phyloP scores from a whole-genome alignment of 2,329 filamentous ascomycete genomes.

The Monosporascus cannonballus region DNA sequence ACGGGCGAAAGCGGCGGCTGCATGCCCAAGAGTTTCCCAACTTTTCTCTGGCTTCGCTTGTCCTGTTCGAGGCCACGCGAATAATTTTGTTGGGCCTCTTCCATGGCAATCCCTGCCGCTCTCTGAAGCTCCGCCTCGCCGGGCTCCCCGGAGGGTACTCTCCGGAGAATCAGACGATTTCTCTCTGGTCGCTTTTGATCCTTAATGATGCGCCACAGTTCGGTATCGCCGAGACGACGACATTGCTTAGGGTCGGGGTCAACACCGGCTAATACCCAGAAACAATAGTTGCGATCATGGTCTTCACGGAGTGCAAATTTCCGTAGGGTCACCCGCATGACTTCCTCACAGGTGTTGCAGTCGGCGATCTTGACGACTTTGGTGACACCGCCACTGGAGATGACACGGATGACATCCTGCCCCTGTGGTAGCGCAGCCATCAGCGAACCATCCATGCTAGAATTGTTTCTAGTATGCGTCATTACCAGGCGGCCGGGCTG shows the following conservation, averaged over 20 bases:
- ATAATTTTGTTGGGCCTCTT: conserved; percentile 75
- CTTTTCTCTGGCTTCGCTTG: conserved; percentile 76
- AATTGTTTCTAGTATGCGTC: conserved; percentile 70
- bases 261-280: conserved; percentile 83
- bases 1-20: conserved; percentile 83
- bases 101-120: conserved; percentile 81
- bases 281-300: conserved; percentile 92
- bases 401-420: conserved; percentile 86
- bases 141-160: conserved; percentile 88
- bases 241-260: conserved; percentile 79
- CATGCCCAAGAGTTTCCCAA: conserved; percentile 76
- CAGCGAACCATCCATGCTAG: conserved; percentile 78
- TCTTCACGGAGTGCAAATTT: conserved; percentile 87
- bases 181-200: conserved; percentile 80
- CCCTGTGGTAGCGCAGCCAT: conserved; percentile 81
- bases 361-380: conserved; percentile 92
- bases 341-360: conserved; percentile 86
- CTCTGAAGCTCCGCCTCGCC: conserved; percentile 80
- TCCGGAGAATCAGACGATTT: conserved; percentile 82
- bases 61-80: conserved; percentile 59
- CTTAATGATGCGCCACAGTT: conserved; percentile 86
- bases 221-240: conserved; percentile 75
- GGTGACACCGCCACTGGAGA: conserved; percentile 84
- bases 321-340: conserved; percentile 80
- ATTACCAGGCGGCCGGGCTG: conserved; percentile 57